Evolutionary conservation across 192 early-diverging fungal species (phyloP).

Genomic region (Podila epicladia): DNA sequence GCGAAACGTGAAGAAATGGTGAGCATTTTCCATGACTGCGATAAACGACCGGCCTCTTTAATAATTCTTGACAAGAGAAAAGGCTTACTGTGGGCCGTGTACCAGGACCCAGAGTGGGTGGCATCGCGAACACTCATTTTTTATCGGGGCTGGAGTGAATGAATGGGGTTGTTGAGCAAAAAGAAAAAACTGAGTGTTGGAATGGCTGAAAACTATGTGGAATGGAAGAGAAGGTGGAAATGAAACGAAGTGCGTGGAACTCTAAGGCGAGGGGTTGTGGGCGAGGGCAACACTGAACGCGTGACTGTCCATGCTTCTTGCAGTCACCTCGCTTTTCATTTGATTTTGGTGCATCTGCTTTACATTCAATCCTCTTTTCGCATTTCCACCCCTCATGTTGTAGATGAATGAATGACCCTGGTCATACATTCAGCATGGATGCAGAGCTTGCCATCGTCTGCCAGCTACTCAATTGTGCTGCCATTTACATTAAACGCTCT

Average conservation of each 20-base stretch:
- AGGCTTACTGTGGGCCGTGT: constrained; percentile 57
- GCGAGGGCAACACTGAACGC: background rate
- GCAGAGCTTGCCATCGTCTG: constrained; percentile 24
- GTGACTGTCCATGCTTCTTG: too few species aligned
- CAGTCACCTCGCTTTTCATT: background rate
- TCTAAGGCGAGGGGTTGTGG: background rate
- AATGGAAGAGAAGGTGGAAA: background rate
- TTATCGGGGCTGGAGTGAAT: background rate
- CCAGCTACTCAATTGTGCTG: constrained; percentile 28
- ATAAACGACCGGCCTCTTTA: too few species aligned
- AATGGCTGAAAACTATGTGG: background rate
- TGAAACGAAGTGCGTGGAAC: background rate
- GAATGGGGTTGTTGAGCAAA: background rate
- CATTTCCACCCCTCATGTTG: background rate
- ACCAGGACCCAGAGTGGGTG: constrained; percentile 80
- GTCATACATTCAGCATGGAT: background rate
- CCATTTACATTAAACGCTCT: background rate
- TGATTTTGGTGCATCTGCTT: background rate
- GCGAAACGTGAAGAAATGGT: too few species aligned
- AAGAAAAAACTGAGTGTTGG: background rate
- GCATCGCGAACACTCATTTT: constrained; percentile 55
- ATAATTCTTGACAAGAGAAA: too few species aligned
- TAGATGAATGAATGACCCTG: background rate
- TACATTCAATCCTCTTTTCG: background rate
- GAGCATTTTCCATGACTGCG: too few species aligned